Base-by-base conservation (phyloP, 352 stramenopile species). In the Phytophthora brassicae region DNA sequence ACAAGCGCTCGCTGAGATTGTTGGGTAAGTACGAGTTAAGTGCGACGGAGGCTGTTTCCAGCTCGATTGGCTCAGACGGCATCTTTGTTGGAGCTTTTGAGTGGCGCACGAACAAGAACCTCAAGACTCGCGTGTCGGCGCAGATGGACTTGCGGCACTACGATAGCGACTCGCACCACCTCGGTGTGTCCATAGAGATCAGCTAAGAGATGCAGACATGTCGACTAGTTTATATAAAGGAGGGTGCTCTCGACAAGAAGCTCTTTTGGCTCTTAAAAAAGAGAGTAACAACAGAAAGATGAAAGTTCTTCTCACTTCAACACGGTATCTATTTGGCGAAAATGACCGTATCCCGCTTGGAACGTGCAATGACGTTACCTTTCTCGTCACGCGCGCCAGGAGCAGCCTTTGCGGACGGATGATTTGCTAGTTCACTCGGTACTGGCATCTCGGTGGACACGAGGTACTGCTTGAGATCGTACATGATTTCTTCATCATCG, bases 401-500 rank as follows among this genome's bases (percentile, higher is more conserved):
- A 23, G 91, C 84, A 16, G 88, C 86, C 70, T 97, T 95, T 17
- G 96, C 95, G 14, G 94, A 92, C 43, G 94, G 90, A 75, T 99
- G 96, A 41, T 84, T 88, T 11, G 90, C 89, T 1, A 99, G 81
- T 59, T 98, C 85, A 29, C 85, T 75, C 12, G 97, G 98, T 43
- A 99, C 90, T 4, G 82, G 72, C 72, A 95, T 97, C 54, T 97
- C 87, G 1, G 97, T 99, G 5, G 88, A 95, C 42, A 97, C 79
- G 42, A 99, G 84, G 67, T 99, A 99, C 57, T 96, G 74, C 69
- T 98, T 97, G 35, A 99, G 75, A 48, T 98, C 91, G 56, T 93
- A 96, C 88, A 99, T 98, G 55, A 99, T 96, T 38, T 96, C 93
- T 60, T 97, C 90, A 73, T 99, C 97, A 47, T 95, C 78, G 53